phyloP scores from a whole-genome alignment of 495 filamentous ascomycete species.

The Penicillium lagena region DNA sequence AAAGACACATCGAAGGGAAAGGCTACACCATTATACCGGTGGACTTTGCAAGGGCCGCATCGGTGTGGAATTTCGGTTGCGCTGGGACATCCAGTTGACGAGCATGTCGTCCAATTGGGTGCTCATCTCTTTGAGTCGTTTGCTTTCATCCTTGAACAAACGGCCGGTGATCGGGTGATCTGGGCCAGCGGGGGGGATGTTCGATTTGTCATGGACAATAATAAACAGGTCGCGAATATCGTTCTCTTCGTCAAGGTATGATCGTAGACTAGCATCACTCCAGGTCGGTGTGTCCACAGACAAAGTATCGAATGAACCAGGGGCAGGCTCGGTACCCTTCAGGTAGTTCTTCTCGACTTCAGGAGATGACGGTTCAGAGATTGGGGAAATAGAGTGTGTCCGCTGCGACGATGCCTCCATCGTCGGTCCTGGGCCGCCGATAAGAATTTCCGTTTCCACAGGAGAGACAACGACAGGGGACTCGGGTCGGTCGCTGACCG shows the following conservation, averaged over 20 bases:
- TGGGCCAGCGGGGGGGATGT: slow-evolving; percentile 63
- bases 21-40: slow-evolving; percentile 8
- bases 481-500: slow-evolving; percentile 32
- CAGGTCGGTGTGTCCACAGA: slow-evolving; percentile 50
- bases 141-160: slow-evolving; percentile 80
- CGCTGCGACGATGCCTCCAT: slow-evolving; percentile 61
- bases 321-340: slow-evolving; percentile 22
- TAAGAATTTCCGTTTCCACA: slow-evolving; percentile 20
- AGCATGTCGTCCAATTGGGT: slow-evolving; percentile 81
- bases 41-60: slow-evolving; percentile 10
- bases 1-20: slow-evolving; percentile 1
- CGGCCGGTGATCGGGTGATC: slow-evolving; percentile 79
- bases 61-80: slow-evolving; percentile 21
- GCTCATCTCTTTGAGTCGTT: slow-evolving; percentile 72
- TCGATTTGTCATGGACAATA: slow-evolving; percentile 85
- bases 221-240: slow-evolving; percentile 87
- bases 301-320: slow-evolving; percentile 36
- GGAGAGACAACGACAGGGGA: slow-evolving; percentile 72
- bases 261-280: slow-evolving; percentile 77
- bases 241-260: slow-evolving; percentile 87
- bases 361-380: slow-evolving; percentile 61
- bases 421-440: slow-evolving; percentile 50
- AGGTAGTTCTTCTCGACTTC: slow-evolving; percentile 45
- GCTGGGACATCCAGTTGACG: slow-evolving; percentile 70
- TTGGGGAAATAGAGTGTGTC: slow-evolving; percentile 50